Evolutionary conservation across 2,329 filamentous ascomycete genomes (phyloP).

Genomic region (Blastomyces emzantsi): DNA sequence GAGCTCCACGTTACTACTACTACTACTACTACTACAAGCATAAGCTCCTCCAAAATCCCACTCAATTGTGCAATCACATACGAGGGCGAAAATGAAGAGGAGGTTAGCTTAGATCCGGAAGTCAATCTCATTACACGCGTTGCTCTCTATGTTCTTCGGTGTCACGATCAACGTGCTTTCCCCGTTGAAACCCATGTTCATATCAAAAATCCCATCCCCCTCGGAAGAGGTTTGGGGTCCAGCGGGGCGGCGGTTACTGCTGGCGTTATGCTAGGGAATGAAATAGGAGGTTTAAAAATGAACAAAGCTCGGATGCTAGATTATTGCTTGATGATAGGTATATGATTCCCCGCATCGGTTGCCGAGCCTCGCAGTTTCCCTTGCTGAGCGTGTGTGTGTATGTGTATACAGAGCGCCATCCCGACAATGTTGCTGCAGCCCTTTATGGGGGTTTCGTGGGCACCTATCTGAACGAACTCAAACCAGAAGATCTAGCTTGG

Average conservation of each 20-base stretch:
- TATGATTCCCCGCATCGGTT: constrained; percentile 18
- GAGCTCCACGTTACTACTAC: constrained; percentile 74
- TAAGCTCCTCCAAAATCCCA: constrained; percentile 46
- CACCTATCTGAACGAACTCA: constrained; percentile 87
- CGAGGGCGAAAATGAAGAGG: constrained; percentile 63
- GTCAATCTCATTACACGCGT: constrained; percentile 90
- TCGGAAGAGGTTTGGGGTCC: constrained; percentile 87
- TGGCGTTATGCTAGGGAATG: constrained; percentile 85
- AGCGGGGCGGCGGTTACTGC: constrained; percentile 93
- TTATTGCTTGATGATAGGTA: constrained; percentile 94
- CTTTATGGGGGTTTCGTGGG: constrained; percentile 95
- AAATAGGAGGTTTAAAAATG: constrained; percentile 71
- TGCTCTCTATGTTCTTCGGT: constrained; percentile 87
- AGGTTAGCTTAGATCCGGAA: constrained; percentile 75
- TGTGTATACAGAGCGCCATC: constrained; percentile 56
- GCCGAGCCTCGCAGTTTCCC: constrained; percentile 11
- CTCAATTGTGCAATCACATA: constrained; percentile 88
- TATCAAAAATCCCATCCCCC: constrained; percentile 89
- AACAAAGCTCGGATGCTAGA: constrained; percentile 79
- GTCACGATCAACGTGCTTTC: constrained; percentile 78
- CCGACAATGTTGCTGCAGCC: constrained; percentile 89
- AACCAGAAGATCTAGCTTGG: constrained; percentile 77
- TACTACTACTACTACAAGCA: constrained; percentile 55
- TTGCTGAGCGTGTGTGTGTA: constrained; percentile 15
- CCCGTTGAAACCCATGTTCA: constrained; percentile 82